phyloP scores from a whole-genome alignment of 306 rosid genomes.

The Vicia villosa region DNA sequence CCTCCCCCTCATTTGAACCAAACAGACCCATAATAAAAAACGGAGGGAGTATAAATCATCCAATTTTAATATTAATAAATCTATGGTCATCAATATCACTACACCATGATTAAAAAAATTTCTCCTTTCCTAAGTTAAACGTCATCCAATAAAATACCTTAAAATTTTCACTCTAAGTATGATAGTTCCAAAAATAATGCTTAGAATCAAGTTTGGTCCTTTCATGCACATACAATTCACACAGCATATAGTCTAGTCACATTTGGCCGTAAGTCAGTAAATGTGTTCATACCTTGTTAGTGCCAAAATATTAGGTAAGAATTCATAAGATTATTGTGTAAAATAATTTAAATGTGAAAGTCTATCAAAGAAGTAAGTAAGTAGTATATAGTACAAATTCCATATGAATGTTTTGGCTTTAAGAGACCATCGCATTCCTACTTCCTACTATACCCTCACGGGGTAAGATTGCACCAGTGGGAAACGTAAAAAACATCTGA shows the following conservation, averaged over 20 bases:
- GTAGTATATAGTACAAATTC: slow-evolving; percentile 2
- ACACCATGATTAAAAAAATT: too few relatives aligned
- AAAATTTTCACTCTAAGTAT: too few relatives aligned
- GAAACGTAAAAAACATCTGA: too few relatives aligned
- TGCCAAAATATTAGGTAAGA: slow-evolving; percentile 36
- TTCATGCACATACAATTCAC: neutral
- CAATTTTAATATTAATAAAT: too few relatives aligned
- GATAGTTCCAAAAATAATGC: neutral
- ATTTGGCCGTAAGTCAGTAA: slow-evolving; percentile 6
- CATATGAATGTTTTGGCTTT: slow-evolving; percentile 1
- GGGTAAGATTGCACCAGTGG: neutral
- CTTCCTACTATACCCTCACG: slow-evolving; percentile 14
- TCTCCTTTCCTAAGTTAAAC: too few relatives aligned
- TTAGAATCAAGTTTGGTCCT: neutral
- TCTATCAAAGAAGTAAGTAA: neutral
- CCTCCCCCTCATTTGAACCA: too few relatives aligned
- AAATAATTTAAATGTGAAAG: neutral
- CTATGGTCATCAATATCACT: too few relatives aligned
- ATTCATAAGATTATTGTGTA: neutral
- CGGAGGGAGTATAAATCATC: too few relatives aligned
- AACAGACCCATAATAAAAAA: too few relatives aligned
- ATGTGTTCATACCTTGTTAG: slow-evolving; percentile 29
- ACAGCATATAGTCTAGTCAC: slow-evolving; percentile 17
- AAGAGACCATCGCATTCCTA: slow-evolving; percentile 25
- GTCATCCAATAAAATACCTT: too few relatives aligned